Evolutionary conservation across 208 protist species (phyloP), one percentile per base, ranked within the genome.

Genomic region (Crithidia fasciculata): DNA sequence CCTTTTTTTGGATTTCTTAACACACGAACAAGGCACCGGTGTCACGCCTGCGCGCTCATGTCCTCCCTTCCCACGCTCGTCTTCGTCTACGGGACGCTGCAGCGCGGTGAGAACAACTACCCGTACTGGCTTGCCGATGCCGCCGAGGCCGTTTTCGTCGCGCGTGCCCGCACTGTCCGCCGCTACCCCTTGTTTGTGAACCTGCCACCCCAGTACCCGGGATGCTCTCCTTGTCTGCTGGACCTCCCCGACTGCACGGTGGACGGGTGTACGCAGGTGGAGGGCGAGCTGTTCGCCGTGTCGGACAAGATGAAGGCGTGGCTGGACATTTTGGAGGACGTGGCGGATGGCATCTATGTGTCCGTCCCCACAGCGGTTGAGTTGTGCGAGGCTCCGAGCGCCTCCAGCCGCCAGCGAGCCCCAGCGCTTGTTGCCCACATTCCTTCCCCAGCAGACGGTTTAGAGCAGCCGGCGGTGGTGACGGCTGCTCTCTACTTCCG

Each of bases 41-140:
- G 19, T 44, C 12, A 61, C 59, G 18, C 18, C n/a, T 54, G 3
- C 19, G 44, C 16, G 13, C 9, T 37, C 16, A 71, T 79, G 69
- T 39, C 37, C 67, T 55, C 9, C 36, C 39, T 74, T 15, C 76
- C 37, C 8, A 60, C 76, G 28, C 58, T 93, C n/a, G 43, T 90
- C 16, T 91, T 93, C 77, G 86, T 93, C 19, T 90, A 91, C 74
- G 88, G 88, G 37, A 91, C 88, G 63, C 82, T 93, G 39, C 78
- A 82, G 72, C 80, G 88, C 9, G 83, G 83, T 2, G 82, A 93
- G 75, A 91, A 84, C 66, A 77, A 93, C 72, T 93, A 93, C 69
- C 66, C 82, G 8, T 89, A 81, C 59, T 93, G 88, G 86, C 66
- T 93, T 56, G 88, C 82, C 3, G 73, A 91, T 58, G 76, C 72